Conservation (phyloP, 805 yeast species). For the Ogataea nonfermentans region DNA sequence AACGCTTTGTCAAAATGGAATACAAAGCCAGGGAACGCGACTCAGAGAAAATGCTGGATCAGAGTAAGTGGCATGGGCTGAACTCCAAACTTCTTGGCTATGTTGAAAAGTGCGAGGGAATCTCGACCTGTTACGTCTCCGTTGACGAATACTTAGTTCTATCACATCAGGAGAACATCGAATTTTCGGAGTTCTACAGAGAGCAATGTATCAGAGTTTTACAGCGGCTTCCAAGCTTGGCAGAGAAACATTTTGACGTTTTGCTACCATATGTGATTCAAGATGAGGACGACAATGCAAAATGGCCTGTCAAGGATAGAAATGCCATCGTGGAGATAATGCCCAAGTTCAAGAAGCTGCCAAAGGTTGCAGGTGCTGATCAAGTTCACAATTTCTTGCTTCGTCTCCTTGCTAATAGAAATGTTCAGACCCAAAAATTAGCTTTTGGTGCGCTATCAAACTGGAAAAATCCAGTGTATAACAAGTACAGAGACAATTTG, state of each 20-base stretch:
- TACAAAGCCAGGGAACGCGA: conserved; percentile 4
- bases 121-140: conserved; percentile 35
- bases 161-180: conserved; percentile 35
- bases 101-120: conserved; percentile 29
- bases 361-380: conserved; percentile 48
- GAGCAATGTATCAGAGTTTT: conserved; percentile 58
- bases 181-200: conserved; percentile 48
- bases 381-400: conserved; percentile 54
- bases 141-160: conserved; percentile 38
- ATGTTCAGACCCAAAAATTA: conserved; percentile 60
- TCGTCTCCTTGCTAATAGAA: conserved; percentile 58
- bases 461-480: conserved; percentile 55
- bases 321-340: conserved; percentile 60
- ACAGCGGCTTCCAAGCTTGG: conserved; percentile 57
- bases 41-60: neutral
- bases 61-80: conserved; percentile 35
- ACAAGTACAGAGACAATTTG: conserved; percentile 71
- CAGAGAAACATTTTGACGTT: conserved; percentile 58
- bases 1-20: conserved; percentile 32
- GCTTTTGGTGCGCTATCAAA: conserved; percentile 71
- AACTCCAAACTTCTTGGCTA: conserved; percentile 46
- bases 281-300: conserved; percentile 34
- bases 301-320: conserved; percentile 44
- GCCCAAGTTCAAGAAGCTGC: conserved; percentile 61
- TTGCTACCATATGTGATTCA: conserved; percentile 58